Evolutionary conservation across 2,329 filamentous ascomycete species (phyloP).

Genomic region (Epichloe gansuensis): DNA sequence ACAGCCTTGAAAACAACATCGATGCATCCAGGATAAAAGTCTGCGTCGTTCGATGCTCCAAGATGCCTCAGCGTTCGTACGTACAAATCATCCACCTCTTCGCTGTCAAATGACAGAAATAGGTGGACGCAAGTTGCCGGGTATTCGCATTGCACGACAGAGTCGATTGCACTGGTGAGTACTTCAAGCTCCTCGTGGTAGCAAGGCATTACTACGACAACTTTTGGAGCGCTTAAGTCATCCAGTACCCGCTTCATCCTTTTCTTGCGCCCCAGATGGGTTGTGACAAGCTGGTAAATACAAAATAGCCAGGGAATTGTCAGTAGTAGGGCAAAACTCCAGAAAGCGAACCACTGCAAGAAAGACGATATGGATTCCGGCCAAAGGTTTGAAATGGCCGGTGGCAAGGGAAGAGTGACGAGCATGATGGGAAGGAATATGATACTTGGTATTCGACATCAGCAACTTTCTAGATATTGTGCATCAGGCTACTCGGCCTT

Average conservation of each 20-base stretch:
- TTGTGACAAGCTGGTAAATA: conserved; percentile 79
- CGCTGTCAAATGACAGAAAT: conserved; percentile 90
- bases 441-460: conserved; percentile 33
- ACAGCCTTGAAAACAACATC: conserved; percentile 74
- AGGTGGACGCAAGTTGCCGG: conserved; percentile 85
- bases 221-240: conserved; percentile 77
- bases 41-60: conserved; percentile 64
- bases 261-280: conserved; percentile 69
- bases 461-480: not conserved
- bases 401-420: conserved; percentile 75
- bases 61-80: conserved; percentile 74
- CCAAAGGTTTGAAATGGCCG: conserved; percentile 58
- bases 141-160: conserved; percentile 87
- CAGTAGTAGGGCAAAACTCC: conserved; percentile 74
- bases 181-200: conserved; percentile 84
- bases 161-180: conserved; percentile 75
- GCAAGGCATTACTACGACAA: conserved; percentile 93
- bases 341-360: conserved; percentile 93
- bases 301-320: conserved; percentile 88
- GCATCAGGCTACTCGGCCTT: not conserved
- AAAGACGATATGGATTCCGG: conserved; percentile 53
- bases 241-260: conserved; percentile 75
- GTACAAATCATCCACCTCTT: conserved; percentile 78
- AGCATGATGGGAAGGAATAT: conserved; percentile 92
- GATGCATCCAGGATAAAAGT: conserved; percentile 77